Evolutionary conservation across 257 asterid genomes (phyloP), one percentile per base, ranked within the genome.

Genomic region (Nicotiana sylvestris): DNA sequence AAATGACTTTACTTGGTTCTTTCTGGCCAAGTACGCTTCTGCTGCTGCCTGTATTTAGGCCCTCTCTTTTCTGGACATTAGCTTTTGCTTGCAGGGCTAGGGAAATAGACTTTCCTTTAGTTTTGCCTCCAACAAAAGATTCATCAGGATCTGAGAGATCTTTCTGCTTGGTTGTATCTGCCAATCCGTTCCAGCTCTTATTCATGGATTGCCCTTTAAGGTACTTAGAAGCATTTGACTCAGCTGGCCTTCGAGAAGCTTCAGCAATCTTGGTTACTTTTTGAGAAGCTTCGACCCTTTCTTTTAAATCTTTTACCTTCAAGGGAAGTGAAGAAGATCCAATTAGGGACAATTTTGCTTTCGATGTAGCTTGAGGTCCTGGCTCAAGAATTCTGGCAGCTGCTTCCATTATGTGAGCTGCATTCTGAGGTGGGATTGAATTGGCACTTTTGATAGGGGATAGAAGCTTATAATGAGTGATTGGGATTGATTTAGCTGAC

Each of bases 71-170:
- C 91, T 88, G 95, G 82, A 94, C 97, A 84, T 94, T 94, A 51
- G 90, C 94, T 88, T 93, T 96, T 58, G 99, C 98, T 86, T 90
- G 98, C 81, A 94, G 81, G 66, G 98, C 99, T 60, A 96, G 96
- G 13, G 99, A 94, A 56, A 96, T 82, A 49, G 98, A 90, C 85
- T 92, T 96, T 30, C 90, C 96, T 83, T 84, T 92, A 72, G 81
- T 77, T 78, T 87, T 89, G 39, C 51, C 77, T 76, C 83, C 84
- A n/a, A 72, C 51, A 6, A 88, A 84, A 81, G 89, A 82, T 76
- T 88, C 93, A 49, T 88, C 95, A 13, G 90, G 85, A 76, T 83
- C 89, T 39, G 69, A 84, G 85, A 77, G 68, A 68, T 76, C 81
- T 78, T 81, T 84, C 15, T 88, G 76, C 35, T 88, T 82, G 70